Base-by-base conservation (phyloP, 2,329 filamentous ascomycete genomes). In the Colletotrichum camelliae region DNA sequence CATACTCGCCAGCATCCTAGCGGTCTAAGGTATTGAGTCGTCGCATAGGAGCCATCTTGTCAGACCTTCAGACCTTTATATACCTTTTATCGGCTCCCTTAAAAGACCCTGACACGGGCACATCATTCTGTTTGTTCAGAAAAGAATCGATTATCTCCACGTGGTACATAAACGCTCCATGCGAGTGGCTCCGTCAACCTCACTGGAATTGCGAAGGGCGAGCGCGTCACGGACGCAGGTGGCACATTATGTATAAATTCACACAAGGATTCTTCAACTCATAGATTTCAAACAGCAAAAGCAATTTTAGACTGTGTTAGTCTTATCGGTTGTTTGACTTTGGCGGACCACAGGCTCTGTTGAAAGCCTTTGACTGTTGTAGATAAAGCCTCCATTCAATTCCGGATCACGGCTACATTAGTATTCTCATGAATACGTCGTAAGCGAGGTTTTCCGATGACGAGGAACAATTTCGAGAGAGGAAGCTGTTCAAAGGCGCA, bases 341-440 rank as follows among this genome's bases (percentile, higher is more conserved):
- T 24, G 24, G 24, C 24, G 24, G 24, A 21, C 2, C 5, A 21
- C 5, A 21, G 16, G n/a, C 5, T 48, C 43, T 13, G 10, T 21
- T 48, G 43, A 48, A 4, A 7, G 5, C n/a, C 13, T 10, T 48
- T 2, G 3, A 21, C 43, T 48, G n/a, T n/a, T n/a, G n/a, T n/a
- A n/a, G n/a, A n/a, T n/a, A n/a, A n/a, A n/a, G n/a, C n/a, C n/a
- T n/a, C n/a, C n/a, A n/a, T 21, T 4, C n/a, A 21, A 21, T 48
- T 7, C 12, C n/a, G 3, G 3, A 0, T 7, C n/a, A 12, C 43
- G 0, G 10, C 13, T 7, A 48, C 21, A 18, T 48, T 1, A 13
- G 5, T 48, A 48, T 48, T 12, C 18, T 48, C 1, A 6, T 21
- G 18, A 48, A 48, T 48, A n/a, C 43, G 12, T 48, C 5, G 5